These are phyloP conservation scores for Hippophae gyantsensis DNA, from an alignment of 306 rosid genomes.

Conservation along the genomic window DNA sequence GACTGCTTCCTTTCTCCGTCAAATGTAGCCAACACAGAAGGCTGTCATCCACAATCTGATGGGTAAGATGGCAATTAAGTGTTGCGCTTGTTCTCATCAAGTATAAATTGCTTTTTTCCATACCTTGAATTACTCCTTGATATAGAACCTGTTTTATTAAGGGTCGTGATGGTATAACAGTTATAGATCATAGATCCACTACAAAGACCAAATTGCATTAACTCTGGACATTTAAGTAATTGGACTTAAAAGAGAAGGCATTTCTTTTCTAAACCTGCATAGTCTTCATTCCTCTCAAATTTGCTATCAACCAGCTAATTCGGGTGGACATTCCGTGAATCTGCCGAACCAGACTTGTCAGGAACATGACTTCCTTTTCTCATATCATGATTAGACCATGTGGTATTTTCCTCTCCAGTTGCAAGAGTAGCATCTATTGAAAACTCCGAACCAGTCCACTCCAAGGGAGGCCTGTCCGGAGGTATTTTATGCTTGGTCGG, in stretches of 20 bases:
- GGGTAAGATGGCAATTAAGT: slow-evolving; percentile 32
- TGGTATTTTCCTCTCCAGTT: slow-evolving; percentile 40
- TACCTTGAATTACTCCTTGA: slow-evolving; percentile 30
- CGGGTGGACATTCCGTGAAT: slow-evolving; percentile 33
- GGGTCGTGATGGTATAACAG: background rate
- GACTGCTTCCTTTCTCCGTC: slow-evolving; percentile 46
- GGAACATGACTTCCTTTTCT: slow-evolving; percentile 34
- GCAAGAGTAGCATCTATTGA: slow-evolving; percentile 44
- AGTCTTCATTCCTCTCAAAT: slow-evolving; percentile 39
- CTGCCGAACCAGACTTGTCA: slow-evolving; percentile 35
- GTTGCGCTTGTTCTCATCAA: slow-evolving; percentile 49
- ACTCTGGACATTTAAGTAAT: slow-evolving; percentile 3
- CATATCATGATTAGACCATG: slow-evolving; percentile 25
- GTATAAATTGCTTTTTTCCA: slow-evolving; percentile 36
- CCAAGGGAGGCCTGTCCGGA: slow-evolving; percentile 38
- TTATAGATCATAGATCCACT: background rate
- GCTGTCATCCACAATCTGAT: slow-evolving; percentile 28
- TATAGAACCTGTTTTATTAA: slow-evolving; percentile 29
- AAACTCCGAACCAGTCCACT: slow-evolving; percentile 35
- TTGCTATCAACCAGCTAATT: slow-evolving; percentile 36
- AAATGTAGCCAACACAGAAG: slow-evolving; percentile 47
- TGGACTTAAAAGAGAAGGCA: slow-evolving; percentile 1
- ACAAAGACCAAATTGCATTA: background rate
- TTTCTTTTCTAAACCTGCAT: slow-evolving; percentile 30
- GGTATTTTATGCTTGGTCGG: slow-evolving; percentile 49